Percentiles rank a stretch among this genome's conserved stretches.
Evolutionary conservation across 2,329 filamentous ascomycete genomes (phyloP).

Genomic region (Pseudopithomyces maydicus): DNA sequence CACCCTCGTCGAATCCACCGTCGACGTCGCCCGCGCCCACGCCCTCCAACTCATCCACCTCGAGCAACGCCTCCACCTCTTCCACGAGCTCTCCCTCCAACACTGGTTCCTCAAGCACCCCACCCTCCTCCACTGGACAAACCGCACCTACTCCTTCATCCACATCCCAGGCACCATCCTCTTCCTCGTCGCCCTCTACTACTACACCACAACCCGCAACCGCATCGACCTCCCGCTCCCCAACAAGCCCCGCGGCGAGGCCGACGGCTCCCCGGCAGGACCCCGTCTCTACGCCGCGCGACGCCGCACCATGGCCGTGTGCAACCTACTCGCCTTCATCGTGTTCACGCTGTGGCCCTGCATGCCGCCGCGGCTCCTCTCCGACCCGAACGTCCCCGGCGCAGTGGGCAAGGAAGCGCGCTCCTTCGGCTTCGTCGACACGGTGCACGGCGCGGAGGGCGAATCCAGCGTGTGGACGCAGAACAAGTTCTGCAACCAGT

Average conservation of each 20-base stretch:
- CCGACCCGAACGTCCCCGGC: conserved; percentile 59
- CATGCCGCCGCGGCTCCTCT: conserved; percentile 62
- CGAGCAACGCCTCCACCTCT: conserved; percentile 69
- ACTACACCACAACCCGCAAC: conserved; percentile 69
- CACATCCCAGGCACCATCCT: conserved; percentile 78
- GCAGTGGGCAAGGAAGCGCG: conserved; percentile 62
- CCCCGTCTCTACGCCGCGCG: conserved; percentile 61
- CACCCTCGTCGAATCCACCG: conserved; percentile 69
- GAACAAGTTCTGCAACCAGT: conserved; percentile 77
- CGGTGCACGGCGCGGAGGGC: conserved; percentile 61
- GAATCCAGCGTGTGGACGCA: conserved; percentile 73
- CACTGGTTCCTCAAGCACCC: conserved; percentile 60
- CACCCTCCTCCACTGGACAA: conserved; percentile 68
- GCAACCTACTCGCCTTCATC: conserved; percentile 64
- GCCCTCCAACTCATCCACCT: conserved; percentile 69
- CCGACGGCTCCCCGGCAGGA: conserved; percentile 52
- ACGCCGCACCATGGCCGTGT: conserved; percentile 61
- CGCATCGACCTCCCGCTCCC: conserved; percentile 49
- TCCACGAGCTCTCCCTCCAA: conserved; percentile 69
- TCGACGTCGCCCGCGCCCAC: conserved; percentile 70
- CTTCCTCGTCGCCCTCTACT: conserved; percentile 70
- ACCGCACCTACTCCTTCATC: conserved; percentile 76
- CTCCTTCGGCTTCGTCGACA: conserved; percentile 64
- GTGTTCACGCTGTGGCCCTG: conserved; percentile 60
- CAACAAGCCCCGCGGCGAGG: conserved; percentile 43